Percentiles rank a stretch among this genome's conserved stretches.
These are phyloP conservation scores for Eimeria necatrix DNA, from an alignment of 169 alveolate genomes.

Conservation along the genomic window DNA sequence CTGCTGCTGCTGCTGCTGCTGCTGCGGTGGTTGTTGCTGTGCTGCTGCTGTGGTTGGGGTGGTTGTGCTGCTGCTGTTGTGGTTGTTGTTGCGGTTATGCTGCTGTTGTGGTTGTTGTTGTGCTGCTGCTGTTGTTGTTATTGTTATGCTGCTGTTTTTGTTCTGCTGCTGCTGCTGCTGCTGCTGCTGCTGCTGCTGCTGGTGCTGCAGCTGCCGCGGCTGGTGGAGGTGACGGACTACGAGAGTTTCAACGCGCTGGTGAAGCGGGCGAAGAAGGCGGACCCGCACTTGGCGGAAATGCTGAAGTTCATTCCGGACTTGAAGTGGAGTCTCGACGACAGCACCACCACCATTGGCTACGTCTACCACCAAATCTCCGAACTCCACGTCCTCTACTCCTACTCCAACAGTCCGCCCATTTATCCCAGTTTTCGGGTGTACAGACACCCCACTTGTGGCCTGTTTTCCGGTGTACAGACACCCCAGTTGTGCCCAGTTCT, in stretches of 20 bases:
- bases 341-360: conserved; percentile 59
- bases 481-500: too few species aligned
- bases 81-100: too few species aligned
- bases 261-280: conserved; percentile 60
- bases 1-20: not conserved
- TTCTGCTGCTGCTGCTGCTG: not conserved
- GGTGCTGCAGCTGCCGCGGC: conserved; percentile 46
- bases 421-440: not conserved
- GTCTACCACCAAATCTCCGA: conserved; percentile 76
- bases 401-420: conserved; percentile 58
- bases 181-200: too few species aligned
- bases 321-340: conserved; percentile 64
- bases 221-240: conserved; percentile 68
- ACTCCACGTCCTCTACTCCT: conserved; percentile 77
- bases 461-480: too few species aligned
- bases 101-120: not conserved
- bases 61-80: too few species aligned
- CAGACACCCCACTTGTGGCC: not conserved
- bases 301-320: conserved; percentile 74
- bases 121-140: conserved; percentile 43
- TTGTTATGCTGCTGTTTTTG: too few species aligned
- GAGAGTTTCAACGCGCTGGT: conserved; percentile 68
- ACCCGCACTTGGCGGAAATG: conserved; percentile 64
- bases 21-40: not conserved
- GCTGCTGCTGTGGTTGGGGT: too few species aligned